Evolutionary conservation across 2,329 filamentous ascomycete species (phyloP), one percentile per base, ranked within the genome.

Genomic region (Venturia pyrina): DNA sequence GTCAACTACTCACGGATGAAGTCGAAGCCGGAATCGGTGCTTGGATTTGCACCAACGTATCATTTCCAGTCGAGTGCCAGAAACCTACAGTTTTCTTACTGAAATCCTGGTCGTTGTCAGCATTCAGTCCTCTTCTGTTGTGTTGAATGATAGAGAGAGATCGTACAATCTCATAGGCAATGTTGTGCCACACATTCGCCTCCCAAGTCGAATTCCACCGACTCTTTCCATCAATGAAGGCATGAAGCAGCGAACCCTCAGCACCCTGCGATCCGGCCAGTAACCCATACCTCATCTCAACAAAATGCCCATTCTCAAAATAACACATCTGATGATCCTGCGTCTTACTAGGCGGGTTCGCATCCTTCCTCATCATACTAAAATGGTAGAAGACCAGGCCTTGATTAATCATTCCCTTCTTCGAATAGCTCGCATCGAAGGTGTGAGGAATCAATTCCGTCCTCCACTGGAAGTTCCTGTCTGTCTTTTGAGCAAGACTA

Each of bases 321-420:
- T 85, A 85, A 69, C 76, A 78, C 64, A 85, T 79, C 76, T 90
- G 88, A 75, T 91, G 88, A 78, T 91, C 88, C 65, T 87, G 82
- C 13, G 80, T 82, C 5, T 81, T 77, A 50, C 81, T 82, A 0
- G 88, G 88, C 0, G 86, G 78, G 71, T 90, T 89, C 21, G 77
- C 80, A 56, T 78, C 79, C 17, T 76, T 79, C 59, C 83, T 80
- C 80, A 83, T 85, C 69, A 91, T 82, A 67, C 82, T 87, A 77
- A 90, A 90, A 75, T 91, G 88, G 75, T 90, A 91, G 77, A 82
- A 89, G 43, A 89, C 82, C 62, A 83, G 87, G 56, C 87, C 87
- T n/a, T 76, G 71, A 70, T 85, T 87, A 74, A 90, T 88, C 67
- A 85, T 80, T 0, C 84, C 84, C 1, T 75, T 82, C 0, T 48